Evolutionary conservation across 2,329 filamentous ascomycete species (phyloP).

Genomic region (Westerdykella ornata): DNA sequence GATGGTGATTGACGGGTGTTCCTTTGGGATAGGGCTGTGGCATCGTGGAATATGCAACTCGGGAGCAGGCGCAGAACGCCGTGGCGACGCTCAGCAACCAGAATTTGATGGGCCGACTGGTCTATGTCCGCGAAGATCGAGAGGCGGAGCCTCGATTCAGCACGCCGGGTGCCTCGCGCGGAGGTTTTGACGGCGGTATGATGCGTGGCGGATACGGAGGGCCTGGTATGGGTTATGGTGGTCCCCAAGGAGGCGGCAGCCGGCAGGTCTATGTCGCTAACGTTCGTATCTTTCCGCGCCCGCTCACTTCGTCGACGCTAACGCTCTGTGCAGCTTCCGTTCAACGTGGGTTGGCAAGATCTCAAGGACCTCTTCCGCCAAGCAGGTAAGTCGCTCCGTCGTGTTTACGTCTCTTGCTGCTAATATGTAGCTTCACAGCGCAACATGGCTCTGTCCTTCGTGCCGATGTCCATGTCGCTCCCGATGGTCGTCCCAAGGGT

Average conservation of each 20-base stretch:
- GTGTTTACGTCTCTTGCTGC: background rate
- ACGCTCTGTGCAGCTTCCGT: conserved; percentile 66
- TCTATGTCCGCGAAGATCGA: conserved; percentile 98
- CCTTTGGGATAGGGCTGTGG: conserved; percentile 98
- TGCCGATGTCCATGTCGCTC: conserved; percentile 88
- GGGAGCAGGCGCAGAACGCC: conserved; percentile 96
- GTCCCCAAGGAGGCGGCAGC: conserved; percentile 55
- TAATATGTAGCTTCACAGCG: conserved; percentile 7
- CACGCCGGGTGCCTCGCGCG: conserved; percentile 54
- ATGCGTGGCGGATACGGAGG: conserved; percentile 38
- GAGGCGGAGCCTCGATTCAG: conserved; percentile 97
- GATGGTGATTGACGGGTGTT: conserved; percentile 98
- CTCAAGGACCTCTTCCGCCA: conserved; percentile 97
- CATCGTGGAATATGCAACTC: conserved; percentile 99
- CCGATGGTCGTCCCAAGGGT: conserved; percentile 89
- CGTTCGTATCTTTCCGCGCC: conserved; percentile 60
- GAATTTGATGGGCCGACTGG: conserved; percentile 94
- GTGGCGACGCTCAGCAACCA: conserved; percentile 98
- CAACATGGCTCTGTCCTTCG: conserved; percentile 61
- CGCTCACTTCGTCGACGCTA: conserved; percentile 17
- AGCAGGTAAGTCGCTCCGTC: conserved; percentile 65
- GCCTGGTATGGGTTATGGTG: conserved; percentile 40
- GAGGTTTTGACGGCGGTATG: conserved; percentile 43
- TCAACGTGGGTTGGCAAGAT: conserved; percentile 97
- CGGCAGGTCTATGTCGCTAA: conserved; percentile 97